Conservation (phyloP, 331 rosid species). For the Dryas integrifolia region DNA sequence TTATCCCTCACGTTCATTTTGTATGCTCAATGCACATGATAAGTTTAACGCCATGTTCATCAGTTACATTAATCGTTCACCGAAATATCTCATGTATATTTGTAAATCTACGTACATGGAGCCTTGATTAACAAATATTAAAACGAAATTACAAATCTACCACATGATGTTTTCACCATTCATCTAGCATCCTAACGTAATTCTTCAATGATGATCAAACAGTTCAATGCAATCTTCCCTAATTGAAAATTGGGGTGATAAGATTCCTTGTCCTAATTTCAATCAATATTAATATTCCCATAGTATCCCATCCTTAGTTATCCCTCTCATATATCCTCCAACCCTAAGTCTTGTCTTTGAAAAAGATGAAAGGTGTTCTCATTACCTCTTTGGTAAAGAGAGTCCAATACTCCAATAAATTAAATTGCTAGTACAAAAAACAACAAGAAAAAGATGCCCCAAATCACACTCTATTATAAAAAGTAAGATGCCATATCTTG, state of each 20-base stretch:
- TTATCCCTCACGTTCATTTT: too few relatives aligned
- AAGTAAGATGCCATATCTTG: slow-evolving; percentile 67
- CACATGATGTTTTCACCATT: not conserved
- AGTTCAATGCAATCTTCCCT: not conserved
- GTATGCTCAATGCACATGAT: too few relatives aligned
- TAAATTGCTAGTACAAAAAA: slow-evolving; percentile 38
- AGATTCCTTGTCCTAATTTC: not conserved
- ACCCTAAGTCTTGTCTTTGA: slow-evolving; percentile 30
- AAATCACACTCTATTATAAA: slow-evolving; percentile 40
- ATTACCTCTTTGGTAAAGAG: slow-evolving; percentile 59
- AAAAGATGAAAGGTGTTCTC: slow-evolving; percentile 47
- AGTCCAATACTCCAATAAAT: slow-evolving; percentile 45
- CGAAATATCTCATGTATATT: too few relatives aligned
- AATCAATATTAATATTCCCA: slow-evolving; percentile 14
- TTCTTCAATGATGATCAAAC: too few relatives aligned
- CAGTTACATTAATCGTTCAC: too few relatives aligned
- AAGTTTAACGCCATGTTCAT: too few relatives aligned
- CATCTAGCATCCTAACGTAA: too few relatives aligned
- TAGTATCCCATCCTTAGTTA: slow-evolving; percentile 32
- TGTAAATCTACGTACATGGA: too few relatives aligned
- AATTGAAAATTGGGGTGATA: not conserved
- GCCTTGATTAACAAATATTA: too few relatives aligned
- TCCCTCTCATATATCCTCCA: slow-evolving; percentile 20
- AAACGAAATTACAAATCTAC: not conserved
- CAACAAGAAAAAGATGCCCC: slow-evolving; percentile 48